phyloP scores from a whole-genome alignment of 2,329 filamentous ascomycete species.

The Thelonectria discophora region DNA sequence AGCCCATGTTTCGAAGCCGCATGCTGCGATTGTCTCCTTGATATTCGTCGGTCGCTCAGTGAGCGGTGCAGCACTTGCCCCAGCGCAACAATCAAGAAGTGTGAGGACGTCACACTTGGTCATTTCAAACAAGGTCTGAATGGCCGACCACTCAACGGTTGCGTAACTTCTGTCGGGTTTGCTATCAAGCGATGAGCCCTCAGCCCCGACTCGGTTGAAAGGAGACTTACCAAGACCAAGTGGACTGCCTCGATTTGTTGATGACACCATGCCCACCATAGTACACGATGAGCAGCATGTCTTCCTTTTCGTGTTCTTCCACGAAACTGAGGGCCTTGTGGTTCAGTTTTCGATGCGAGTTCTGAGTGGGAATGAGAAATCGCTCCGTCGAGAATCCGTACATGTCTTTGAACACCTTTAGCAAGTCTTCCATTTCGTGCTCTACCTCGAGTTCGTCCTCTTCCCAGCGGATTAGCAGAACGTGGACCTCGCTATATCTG shows the following conservation, averaged over 20 bases:
- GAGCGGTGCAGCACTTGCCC: constrained; percentile 39
- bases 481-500: constrained; percentile 39
- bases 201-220: neutral
- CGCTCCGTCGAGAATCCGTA: constrained; percentile 37
- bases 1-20: constrained; percentile 41
- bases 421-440: constrained; percentile 36
- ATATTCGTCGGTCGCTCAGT: constrained; percentile 40
- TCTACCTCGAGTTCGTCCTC: constrained; percentile 41
- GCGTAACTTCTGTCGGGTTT: constrained; percentile 38
- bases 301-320: constrained; percentile 40
- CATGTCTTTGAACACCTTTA: constrained; percentile 31
- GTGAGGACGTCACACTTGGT: constrained; percentile 40
- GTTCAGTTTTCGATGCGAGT: constrained; percentile 39
- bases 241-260: constrained; percentile 40
- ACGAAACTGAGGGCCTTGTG: constrained; percentile 37
- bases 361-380: constrained; percentile 39
- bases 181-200: constrained; percentile 29
- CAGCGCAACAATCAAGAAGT: constrained; percentile 40
- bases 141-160: constrained; percentile 42
- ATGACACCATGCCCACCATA: constrained; percentile 40
- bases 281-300: constrained; percentile 40
- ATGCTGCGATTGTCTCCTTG: constrained; percentile 42
- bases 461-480: constrained; percentile 40
- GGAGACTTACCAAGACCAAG: constrained; percentile 39
- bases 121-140: constrained; percentile 41